Evolutionary conservation across 129 eudicot species (phyloP).

Genomic region (Artemisia argyi): DNA sequence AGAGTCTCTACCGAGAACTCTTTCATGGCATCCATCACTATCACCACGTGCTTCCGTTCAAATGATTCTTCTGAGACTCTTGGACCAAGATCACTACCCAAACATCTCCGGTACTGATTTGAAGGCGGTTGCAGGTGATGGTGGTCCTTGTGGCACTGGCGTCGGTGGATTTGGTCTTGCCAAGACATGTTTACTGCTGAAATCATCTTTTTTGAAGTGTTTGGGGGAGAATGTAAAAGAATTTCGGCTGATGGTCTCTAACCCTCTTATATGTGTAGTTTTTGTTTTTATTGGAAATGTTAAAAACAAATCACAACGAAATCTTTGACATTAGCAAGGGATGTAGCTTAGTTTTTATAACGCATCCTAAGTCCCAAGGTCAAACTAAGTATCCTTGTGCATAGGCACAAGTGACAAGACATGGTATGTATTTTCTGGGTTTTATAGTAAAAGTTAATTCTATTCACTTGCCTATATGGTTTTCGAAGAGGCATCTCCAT

Average conservation of each 20-base stretch:
- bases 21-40: conserved; percentile 60
- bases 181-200: conserved; percentile 15
- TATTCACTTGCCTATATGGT: background rate
- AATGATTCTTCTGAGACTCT: conserved; percentile 26
- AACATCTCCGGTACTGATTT: conserved; percentile 16
- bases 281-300: conserved; percentile 25
- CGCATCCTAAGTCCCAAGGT: conserved; percentile 16
- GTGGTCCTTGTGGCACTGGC: background rate
- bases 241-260: conserved; percentile 9
- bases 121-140: conserved; percentile 12
- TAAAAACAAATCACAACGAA: conserved; percentile 18
- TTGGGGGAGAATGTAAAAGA: conserved; percentile 25
- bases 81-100: conserved; percentile 35
- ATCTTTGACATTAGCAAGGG: conserved; percentile 27
- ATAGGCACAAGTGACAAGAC: conserved; percentile 1
- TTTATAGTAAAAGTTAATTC: background rate
- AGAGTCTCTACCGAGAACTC: conserved; percentile 52
- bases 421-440: conserved; percentile 25
- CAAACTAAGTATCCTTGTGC: conserved; percentile 25
- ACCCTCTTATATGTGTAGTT: background rate
- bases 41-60: conserved; percentile 44
- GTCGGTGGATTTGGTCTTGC: conserved; percentile 18
- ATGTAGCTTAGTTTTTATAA: conserved; percentile 14
- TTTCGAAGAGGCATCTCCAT: conserved; percentile 7
- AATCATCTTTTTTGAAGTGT: conserved; percentile 23